Evolutionary conservation across 2,329 filamentous ascomycete genomes (phyloP).

Genomic region (Knufia petricola): DNA sequence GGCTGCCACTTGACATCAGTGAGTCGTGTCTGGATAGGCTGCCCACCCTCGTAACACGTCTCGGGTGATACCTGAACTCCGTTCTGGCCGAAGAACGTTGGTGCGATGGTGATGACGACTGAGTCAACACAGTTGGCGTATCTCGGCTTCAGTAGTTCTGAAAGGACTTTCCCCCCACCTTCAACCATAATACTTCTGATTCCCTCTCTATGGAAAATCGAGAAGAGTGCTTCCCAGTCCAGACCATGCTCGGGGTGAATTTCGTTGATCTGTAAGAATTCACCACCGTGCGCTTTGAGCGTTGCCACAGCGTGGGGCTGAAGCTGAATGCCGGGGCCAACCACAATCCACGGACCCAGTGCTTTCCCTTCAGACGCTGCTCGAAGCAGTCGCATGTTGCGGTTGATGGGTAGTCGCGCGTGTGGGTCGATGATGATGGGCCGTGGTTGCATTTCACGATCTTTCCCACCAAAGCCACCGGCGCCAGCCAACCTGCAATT

Average conservation of each 20-base stretch:
- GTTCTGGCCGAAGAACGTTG: conserved; percentile 76
- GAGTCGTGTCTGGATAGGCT: conserved; percentile 54
- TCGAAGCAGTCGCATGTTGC: conserved; percentile 55
- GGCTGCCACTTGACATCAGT: conserved; percentile 62
- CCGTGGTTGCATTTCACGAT: conserved; percentile 56
- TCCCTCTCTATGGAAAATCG: conserved; percentile 47
- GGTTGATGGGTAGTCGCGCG: conserved; percentile 58
- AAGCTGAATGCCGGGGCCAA: conserved; percentile 38
- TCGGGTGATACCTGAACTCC: conserved; percentile 70
- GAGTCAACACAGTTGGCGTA: conserved; percentile 59
- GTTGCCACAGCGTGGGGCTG: conserved; percentile 38
- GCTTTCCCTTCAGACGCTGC: conserved; percentile 57
- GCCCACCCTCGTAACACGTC: conserved; percentile 35
- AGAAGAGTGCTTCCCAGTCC: conserved; percentile 56
- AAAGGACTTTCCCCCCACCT: conserved; percentile 74
- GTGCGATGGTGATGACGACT: conserved; percentile 80
- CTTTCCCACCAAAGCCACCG: conserved; percentile 45
- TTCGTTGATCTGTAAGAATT: conserved; percentile 33
- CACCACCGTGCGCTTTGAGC: conserved; percentile 38
- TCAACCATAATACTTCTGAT: conserved; percentile 83
- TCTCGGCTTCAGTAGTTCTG: conserved; percentile 59
- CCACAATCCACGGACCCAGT: conserved; percentile 63
- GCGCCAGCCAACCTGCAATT: conserved; percentile 66
- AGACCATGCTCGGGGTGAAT: conserved; percentile 19
- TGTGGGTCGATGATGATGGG: conserved; percentile 75